A percentile compares a stretch with the other conserved stretches of the same genome.
Conservation (phyloP, 495 filamentous ascomycete genomes). For the Durotheca rogersii region DNA sequence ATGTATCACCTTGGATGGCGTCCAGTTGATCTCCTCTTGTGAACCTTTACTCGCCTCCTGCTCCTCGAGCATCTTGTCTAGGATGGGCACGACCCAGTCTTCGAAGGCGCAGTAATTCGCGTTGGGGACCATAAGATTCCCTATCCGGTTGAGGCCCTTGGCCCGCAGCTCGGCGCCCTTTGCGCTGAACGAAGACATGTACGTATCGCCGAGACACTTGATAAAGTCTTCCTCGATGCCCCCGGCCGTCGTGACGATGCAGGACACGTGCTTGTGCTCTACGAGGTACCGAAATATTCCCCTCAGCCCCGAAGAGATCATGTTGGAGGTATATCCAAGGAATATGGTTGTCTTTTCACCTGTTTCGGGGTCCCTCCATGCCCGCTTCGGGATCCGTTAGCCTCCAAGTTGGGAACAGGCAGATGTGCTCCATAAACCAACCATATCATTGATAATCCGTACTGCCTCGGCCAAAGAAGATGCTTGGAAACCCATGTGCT, state of each 20-base stretch:
- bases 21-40: conserved; percentile 80
- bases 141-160: conserved; percentile 90
- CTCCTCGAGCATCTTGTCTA: conserved; percentile 88
- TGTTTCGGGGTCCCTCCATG: conserved; percentile 73
- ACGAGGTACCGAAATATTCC: conserved; percentile 91
- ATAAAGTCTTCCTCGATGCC: conserved; percentile 97
- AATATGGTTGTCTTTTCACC: conserved; percentile 83
- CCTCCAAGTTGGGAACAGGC: neutral
- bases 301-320: conserved; percentile 92
- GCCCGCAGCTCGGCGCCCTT: conserved; percentile 71
- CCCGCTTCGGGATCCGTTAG: conserved; percentile 52
- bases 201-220: conserved; percentile 93
- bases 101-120: conserved; percentile 96
- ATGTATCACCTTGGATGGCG: conserved; percentile 81
- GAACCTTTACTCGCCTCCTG: conserved; percentile 74
- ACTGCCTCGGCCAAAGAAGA: conserved; percentile 80
- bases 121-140: conserved; percentile 95
- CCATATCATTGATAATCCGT: conserved; percentile 93
- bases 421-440: conserved; percentile 43
- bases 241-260: conserved; percentile 93
- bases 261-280: conserved; percentile 84
- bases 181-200: conserved; percentile 80
- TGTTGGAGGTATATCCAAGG: conserved; percentile 93
- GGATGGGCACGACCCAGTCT: conserved; percentile 92
- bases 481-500: conserved; percentile 89